Evolutionary conservation across 2,329 filamentous ascomycete species (phyloP).

Genomic region (Rosellinia necatrix): DNA sequence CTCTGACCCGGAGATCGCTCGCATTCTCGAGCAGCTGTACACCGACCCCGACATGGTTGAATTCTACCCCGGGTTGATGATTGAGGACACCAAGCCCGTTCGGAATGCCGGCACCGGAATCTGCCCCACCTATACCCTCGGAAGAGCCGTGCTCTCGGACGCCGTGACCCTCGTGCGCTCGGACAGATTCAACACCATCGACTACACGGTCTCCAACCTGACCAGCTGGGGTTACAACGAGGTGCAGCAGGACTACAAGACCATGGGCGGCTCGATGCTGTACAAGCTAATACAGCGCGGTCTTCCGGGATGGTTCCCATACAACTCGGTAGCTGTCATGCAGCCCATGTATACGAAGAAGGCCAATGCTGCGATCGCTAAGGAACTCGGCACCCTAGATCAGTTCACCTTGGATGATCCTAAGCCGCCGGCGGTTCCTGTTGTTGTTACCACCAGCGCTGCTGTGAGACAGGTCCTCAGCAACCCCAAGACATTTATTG

Average conservation of each 20-base stretch:
- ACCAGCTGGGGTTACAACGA: slow-evolving; percentile 53
- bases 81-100: slow-evolving; percentile 60
- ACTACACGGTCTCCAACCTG: slow-evolving; percentile 47
- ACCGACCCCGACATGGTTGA: slow-evolving; percentile 69
- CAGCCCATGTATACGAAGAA: slow-evolving; percentile 52
- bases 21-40: slow-evolving; percentile 62
- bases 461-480: slow-evolving; percentile 42
- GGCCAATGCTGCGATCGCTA: slow-evolving; percentile 46
- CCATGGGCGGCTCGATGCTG: slow-evolving; percentile 49
- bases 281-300: slow-evolving; percentile 53
- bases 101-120: slow-evolving; percentile 58
- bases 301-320: slow-evolving; percentile 50
- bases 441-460: slow-evolving; percentile 36
- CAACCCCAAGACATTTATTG: slow-evolving; percentile 41
- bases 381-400: slow-evolving; percentile 44
- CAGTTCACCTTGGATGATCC: slow-evolving; percentile 45
- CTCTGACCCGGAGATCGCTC: slow-evolving; percentile 58
- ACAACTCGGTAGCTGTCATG: slow-evolving; percentile 50
- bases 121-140: slow-evolving; percentile 57
- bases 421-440: slow-evolving; percentile 40
- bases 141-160: slow-evolving; percentile 62
- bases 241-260: slow-evolving; percentile 44
- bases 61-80: slow-evolving; percentile 69
- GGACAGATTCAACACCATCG: slow-evolving; percentile 62
- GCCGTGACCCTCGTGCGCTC: slow-evolving; percentile 63